phyloP scores from a whole-genome alignment of 208 protist species.

The Crithidia brevicula region DNA sequence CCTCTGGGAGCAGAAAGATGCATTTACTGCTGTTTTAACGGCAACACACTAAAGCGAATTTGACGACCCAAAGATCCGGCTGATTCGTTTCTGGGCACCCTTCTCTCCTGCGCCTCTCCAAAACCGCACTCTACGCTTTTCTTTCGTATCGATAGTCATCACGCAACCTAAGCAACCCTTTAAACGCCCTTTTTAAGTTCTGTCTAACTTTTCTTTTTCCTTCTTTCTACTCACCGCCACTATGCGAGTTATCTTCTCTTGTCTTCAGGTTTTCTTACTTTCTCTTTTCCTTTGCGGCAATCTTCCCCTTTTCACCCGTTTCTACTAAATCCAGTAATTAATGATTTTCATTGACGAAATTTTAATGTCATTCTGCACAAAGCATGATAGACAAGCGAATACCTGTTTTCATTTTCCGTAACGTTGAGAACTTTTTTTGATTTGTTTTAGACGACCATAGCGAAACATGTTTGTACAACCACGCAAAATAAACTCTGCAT shows the following conservation, averaged over 20 bases:
- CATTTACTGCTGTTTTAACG: background rate
- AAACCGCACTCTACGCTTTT: background rate
- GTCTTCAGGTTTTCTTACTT: background rate
- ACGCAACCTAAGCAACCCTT: too few species aligned
- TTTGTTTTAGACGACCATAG: background rate
- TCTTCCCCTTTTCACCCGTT: slow-evolving; percentile 3
- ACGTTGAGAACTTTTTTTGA: too few species aligned
- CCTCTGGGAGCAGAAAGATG: background rate
- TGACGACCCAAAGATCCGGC: too few species aligned
- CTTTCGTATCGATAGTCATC: background rate
- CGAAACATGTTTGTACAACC: background rate
- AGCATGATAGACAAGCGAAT: too few species aligned
- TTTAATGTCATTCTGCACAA: background rate
- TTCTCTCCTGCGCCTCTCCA: too few species aligned
- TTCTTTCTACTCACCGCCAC: background rate
- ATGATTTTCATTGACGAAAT: background rate
- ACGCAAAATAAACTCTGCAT: background rate
- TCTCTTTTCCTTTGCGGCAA: background rate
- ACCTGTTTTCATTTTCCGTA: too few species aligned
- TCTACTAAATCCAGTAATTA: background rate
- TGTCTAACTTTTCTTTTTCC: background rate
- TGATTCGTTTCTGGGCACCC: too few species aligned
- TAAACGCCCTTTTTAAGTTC: background rate
- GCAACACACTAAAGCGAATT: background rate
- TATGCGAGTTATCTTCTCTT: background rate